Conservation (phyloP, 345 rosid genomes). For the Eutrema heterophyllum region DNA sequence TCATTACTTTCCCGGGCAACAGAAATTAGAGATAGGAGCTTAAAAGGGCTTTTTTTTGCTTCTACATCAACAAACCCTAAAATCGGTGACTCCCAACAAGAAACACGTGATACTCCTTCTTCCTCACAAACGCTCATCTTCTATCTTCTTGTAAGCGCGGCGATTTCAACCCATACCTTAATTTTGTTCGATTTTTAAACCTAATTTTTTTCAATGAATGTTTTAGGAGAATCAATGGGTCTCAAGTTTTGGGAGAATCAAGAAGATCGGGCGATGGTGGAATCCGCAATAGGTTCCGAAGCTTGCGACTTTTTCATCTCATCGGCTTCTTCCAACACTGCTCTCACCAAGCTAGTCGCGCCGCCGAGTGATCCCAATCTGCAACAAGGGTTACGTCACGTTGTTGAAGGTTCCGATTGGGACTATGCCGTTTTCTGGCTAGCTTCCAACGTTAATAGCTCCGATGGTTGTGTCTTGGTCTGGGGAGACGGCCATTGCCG, state of each 20-base stretch:
- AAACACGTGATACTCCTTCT: constrained; percentile 20
- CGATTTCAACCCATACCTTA: background rate
- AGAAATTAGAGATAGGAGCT: background rate
- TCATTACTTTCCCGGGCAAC: background rate
- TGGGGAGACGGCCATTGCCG: constrained; percentile 89
- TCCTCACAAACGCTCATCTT: background rate
- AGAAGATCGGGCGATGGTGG: constrained; percentile 64
- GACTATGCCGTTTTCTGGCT: constrained; percentile 77
- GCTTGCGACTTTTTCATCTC: constrained; percentile 68
- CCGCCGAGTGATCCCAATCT: constrained; percentile 54
- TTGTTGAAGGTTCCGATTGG: constrained; percentile 73
- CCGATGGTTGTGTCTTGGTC: constrained; percentile 60
- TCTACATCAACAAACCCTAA: constrained; percentile 18
- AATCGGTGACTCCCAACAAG: constrained; percentile 1
- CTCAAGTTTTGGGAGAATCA: constrained; percentile 62
- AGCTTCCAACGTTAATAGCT: constrained; percentile 47
- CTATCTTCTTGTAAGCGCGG: background rate
- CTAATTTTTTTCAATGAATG: background rate
- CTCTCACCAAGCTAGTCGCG: constrained; percentile 35
- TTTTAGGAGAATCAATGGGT: constrained; percentile 44
- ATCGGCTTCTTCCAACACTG: constrained; percentile 40
- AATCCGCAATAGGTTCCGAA: constrained; percentile 69
- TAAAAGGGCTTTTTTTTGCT: background rate
- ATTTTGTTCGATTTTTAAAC: background rate
- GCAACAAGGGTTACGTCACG: constrained; percentile 54